Conservation (phyloP, 2,329 filamentous ascomycete species). For the Pseudogymnoascus sp. region DNA sequence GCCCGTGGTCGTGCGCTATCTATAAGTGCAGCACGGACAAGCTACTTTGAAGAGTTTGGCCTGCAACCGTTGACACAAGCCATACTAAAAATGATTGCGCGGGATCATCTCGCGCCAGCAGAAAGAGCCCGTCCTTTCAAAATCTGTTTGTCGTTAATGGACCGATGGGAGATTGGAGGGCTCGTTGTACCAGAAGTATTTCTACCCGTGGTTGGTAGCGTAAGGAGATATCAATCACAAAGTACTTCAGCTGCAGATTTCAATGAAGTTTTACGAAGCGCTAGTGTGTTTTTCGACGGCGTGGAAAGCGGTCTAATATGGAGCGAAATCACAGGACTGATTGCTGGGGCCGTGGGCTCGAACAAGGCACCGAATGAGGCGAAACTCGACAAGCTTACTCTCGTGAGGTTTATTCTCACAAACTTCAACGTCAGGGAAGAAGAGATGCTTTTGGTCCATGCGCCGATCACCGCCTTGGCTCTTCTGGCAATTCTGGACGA, state of each 20-base stretch:
- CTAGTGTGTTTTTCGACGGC: slow-evolving; percentile 93
- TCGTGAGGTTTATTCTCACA: slow-evolving; percentile 72
- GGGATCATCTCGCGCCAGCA: slow-evolving; percentile 41
- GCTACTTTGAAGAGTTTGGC: slow-evolving; percentile 77
- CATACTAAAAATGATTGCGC: slow-evolving; percentile 66
- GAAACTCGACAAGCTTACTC: slow-evolving; percentile 54
- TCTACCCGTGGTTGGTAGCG: slow-evolving; percentile 71
- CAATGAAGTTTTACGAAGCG: slow-evolving; percentile 80
- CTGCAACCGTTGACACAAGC: slow-evolving; percentile 64
- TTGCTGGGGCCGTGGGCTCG: slow-evolving; percentile 50
- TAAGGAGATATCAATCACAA: slow-evolving; percentile 61
- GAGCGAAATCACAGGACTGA: slow-evolving; percentile 64
- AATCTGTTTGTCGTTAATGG: slow-evolving; percentile 92
- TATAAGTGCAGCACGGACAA: slow-evolving; percentile 47
- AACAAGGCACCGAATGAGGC: slow-evolving; percentile 33
- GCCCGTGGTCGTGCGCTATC: slow-evolving; percentile 22
- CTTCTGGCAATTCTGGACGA: slow-evolving; percentile 50
- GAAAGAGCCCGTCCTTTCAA: slow-evolving; percentile 80
- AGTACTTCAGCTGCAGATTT: slow-evolving; percentile 62
- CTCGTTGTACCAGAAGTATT: slow-evolving; percentile 84
- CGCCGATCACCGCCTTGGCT: slow-evolving; percentile 65
- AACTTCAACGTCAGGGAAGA: slow-evolving; percentile 94
- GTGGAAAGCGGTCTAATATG: slow-evolving; percentile 93
- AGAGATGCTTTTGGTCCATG: slow-evolving; percentile 84
- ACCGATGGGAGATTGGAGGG: slow-evolving; percentile 93